Evolutionary conservation across 2,329 filamentous ascomycete species (phyloP).

Genomic region (Neurospora sp.): DNA sequence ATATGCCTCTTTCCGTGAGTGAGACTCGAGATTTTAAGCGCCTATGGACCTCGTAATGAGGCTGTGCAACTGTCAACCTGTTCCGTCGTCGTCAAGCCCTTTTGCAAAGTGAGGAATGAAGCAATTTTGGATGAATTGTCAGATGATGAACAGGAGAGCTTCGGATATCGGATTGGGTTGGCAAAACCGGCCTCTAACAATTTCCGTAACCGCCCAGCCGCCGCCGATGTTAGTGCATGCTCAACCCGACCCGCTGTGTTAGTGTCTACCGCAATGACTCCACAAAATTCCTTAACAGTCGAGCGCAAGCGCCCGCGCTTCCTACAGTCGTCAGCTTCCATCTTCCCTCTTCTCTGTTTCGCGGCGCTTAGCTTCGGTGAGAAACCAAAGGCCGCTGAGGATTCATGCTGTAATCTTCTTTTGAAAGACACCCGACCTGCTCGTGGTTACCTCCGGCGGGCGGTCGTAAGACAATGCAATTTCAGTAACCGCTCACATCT

Average conservation of each 20-base stretch:
- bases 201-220: conserved; percentile 10
- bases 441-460: conserved; percentile 1
- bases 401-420: background rate
- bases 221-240: background rate
- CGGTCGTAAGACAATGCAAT: conserved; percentile 8
- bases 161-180: conserved; percentile 5
- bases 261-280: background rate
- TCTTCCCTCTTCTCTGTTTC: background rate
- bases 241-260: background rate
- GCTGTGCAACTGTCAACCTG: background rate
- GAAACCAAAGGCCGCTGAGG: background rate
- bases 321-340: background rate
- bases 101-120: background rate
- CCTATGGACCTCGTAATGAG: background rate
- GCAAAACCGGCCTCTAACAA: conserved; percentile 10
- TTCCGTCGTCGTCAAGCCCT: background rate
- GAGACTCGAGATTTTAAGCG: background rate
- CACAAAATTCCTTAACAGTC: background rate
- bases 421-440: background rate
- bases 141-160: background rate
- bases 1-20: background rate
- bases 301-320: conserved; percentile 6
- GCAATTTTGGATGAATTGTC: background rate
- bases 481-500: conserved; percentile 11
- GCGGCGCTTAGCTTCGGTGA: background rate